phyloP scores from a whole-genome alignment of 2,329 filamentous ascomycete genomes.

The Xylaria sp. region DNA sequence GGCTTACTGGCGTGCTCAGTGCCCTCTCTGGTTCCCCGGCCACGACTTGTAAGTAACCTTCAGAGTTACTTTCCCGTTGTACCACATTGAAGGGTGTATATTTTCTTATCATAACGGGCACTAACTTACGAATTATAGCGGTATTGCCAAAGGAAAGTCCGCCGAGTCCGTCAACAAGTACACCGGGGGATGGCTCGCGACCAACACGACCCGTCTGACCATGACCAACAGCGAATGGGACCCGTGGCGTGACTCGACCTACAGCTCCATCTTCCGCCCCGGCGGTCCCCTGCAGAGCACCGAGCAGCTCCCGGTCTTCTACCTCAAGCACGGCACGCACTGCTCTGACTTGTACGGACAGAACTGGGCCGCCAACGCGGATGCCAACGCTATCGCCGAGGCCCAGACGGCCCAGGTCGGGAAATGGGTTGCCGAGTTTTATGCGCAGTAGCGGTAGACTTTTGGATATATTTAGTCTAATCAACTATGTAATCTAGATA shows the following conservation, averaged over 20 bases:
- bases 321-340: slow-evolving; percentile 53
- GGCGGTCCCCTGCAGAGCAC: slow-evolving; percentile 53
- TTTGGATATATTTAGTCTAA: slow-evolving; percentile 19
- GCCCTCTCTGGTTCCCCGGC: slow-evolving; percentile 61
- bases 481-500: slow-evolving; percentile 18
- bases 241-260: slow-evolving; percentile 55
- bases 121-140: slow-evolving; percentile 30
- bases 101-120: background rate
- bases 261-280: slow-evolving; percentile 53
- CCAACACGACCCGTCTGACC: slow-evolving; percentile 54
- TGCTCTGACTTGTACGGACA: slow-evolving; percentile 54
- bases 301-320: slow-evolving; percentile 48
- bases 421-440: slow-evolving; percentile 65
- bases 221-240: slow-evolving; percentile 56
- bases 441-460: slow-evolving; percentile 46
- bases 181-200: slow-evolving; percentile 57
- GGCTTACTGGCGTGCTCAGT: slow-evolving; percentile 55
- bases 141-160: slow-evolving; percentile 49
- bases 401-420: slow-evolving; percentile 63
- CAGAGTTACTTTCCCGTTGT: background rate
- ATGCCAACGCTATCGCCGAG: slow-evolving; percentile 61
- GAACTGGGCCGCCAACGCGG: slow-evolving; percentile 64
- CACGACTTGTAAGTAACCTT: slow-evolving; percentile 41
- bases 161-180: slow-evolving; percentile 51
- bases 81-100: background rate